Percentiles rank a stretch among this genome's conserved stretches.
These are phyloP conservation scores for Fusarium sp. DNA, from an alignment of 2,329 filamentous ascomycete species.

Conservation along the genomic window DNA sequence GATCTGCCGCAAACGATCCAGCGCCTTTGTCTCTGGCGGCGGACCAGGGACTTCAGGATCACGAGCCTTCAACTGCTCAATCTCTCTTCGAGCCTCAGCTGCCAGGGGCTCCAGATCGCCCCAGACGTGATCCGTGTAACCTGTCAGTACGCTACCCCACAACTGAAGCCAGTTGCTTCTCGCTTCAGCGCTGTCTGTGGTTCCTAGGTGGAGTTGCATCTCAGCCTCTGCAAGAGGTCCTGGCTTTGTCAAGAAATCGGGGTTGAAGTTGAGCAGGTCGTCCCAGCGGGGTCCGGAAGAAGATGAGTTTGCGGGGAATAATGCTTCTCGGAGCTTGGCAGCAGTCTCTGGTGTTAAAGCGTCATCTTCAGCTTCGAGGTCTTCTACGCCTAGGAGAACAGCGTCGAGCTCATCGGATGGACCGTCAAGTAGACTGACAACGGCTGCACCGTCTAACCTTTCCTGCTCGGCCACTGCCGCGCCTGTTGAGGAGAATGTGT, in stretches of 20 bases:
- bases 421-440: constrained; percentile 50
- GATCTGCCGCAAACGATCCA: constrained; percentile 50
- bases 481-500: not conserved
- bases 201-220: constrained; percentile 50
- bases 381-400: constrained; percentile 30
- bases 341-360: constrained; percentile 43
- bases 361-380: constrained; percentile 39
- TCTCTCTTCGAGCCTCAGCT: constrained; percentile 63
- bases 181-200: constrained; percentile 49
- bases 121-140: constrained; percentile 73
- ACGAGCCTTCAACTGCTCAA: constrained; percentile 51
- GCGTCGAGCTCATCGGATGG: constrained; percentile 35
- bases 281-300: constrained; percentile 50
- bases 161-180: constrained; percentile 59
- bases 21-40: constrained; percentile 42
- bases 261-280: constrained; percentile 60
- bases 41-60: constrained; percentile 33
- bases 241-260: constrained; percentile 50
- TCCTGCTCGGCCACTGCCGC: constrained; percentile 37
- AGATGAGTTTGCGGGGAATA: constrained; percentile 46
- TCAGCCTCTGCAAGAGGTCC: constrained; percentile 30
- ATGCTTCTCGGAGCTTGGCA: constrained; percentile 48
- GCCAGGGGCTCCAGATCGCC: constrained; percentile 66
- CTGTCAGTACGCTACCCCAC: constrained; percentile 63
- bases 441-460: constrained; percentile 50